Percentiles rank a stretch among this genome's conserved stretches.
These are phyloP conservation scores for Trichodelitschia bisporula DNA, from an alignment of 495 filamentous ascomycete species.

Conservation along the genomic window DNA sequence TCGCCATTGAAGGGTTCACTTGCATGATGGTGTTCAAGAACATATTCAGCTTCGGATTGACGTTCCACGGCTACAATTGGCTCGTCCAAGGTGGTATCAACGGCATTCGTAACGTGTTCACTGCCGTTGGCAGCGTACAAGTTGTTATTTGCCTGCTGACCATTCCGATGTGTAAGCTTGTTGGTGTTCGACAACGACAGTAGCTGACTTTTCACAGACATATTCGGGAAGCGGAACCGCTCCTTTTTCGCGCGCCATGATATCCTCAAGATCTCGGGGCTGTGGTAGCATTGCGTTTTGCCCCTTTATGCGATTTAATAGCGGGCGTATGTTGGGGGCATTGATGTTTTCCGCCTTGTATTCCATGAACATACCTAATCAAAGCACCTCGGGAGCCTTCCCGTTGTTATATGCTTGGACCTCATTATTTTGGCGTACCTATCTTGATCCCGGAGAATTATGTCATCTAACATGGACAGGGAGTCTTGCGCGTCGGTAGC, in stretches of 20 bases:
- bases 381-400: too few species aligned
- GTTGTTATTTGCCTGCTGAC: conserved; percentile 44
- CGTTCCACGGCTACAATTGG: conserved; percentile 65
- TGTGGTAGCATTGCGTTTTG: too few species aligned
- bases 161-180: conserved; percentile 53
- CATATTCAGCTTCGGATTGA: conserved; percentile 69
- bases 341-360: too few species aligned
- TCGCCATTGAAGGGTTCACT: conserved; percentile 79
- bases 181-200: conserved; percentile 2
- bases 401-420: too few species aligned
- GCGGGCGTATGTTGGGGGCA: too few species aligned
- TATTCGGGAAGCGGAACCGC: conserved; percentile 59
- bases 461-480: too few species aligned
- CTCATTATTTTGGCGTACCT: too few species aligned
- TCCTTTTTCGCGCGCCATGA: conserved; percentile 47
- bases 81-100: conserved; percentile 30
- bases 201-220: too few species aligned
- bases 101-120: conserved; percentile 40
- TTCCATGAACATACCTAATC: too few species aligned
- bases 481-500: too few species aligned
- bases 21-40: conserved; percentile 85
- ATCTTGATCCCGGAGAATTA: too few species aligned
- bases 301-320: too few species aligned
- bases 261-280: conserved; percentile 27
- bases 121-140: conserved; percentile 49